Conservation (phyloP, 352 stramenopile genomes). For the Thraustochytrium sp. region DNA sequence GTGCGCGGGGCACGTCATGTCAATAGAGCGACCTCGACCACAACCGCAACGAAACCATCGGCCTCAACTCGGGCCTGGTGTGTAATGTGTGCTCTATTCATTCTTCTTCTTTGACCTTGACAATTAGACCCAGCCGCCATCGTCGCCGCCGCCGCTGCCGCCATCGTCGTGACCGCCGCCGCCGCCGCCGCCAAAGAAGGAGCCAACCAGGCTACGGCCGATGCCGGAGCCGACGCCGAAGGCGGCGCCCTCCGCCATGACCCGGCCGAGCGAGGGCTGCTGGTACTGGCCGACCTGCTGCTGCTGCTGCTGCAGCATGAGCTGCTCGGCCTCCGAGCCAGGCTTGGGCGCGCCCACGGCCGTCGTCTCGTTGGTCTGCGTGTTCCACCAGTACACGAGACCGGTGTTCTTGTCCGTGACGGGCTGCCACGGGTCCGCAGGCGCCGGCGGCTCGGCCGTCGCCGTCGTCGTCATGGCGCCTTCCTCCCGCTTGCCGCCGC, state of each 20-base stretch:
- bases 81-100: neutral
- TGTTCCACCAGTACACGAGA: constrained; percentile 43
- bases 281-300: constrained; percentile 18
- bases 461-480: neutral
- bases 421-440: constrained; percentile 4
- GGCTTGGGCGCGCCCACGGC: neutral
- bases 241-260: constrained; percentile 32
- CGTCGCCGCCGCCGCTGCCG: neutral
- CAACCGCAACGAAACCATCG: too few species aligned
- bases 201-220: neutral
- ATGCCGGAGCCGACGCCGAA: constrained; percentile 35
- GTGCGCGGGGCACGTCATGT: too few species aligned
- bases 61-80: too few species aligned
- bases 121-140: constrained; percentile 31
- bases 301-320: neutral
- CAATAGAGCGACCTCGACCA: too few species aligned
- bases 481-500: neutral
- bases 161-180: neutral
- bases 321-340: neutral
- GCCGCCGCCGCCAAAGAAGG: constrained; percentile 38
- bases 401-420: constrained; percentile 30
- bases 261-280: constrained; percentile 17
- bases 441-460: neutral
- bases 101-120: neutral
- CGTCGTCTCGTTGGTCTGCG: constrained; percentile 42